Evolutionary conservation across 805 yeast species (phyloP), one percentile per base, ranked within the genome.

Genomic region (Henningerozyma blattae): DNA sequence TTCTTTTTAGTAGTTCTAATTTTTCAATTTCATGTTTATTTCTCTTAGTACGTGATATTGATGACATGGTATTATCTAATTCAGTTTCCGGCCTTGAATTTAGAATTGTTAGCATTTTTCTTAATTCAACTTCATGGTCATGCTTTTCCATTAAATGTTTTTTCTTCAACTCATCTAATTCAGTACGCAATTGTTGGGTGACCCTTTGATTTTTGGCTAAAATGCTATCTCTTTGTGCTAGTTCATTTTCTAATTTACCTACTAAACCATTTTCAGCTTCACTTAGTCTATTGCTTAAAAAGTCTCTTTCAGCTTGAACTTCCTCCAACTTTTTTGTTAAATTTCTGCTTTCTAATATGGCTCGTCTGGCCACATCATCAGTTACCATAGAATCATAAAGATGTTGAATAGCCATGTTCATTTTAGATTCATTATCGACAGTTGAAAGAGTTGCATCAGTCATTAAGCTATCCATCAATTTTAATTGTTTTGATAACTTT

Each of bases 351-450:
- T 80, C 87, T 14, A 51, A 15, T 4, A 63, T 69, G 38, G 95
- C 93, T 34, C 80, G 68, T 34, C 81, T 65, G 12, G 94, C 95
- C 53, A 79, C 81, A 38, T 85, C 94, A 55, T 91, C 97, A 0
- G 95, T 84, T 45, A 77, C 77, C 58, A 87, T 68, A 8, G 89
- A 69, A 28, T 85, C 77, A 39, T 73, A 68, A 28, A 91, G 65
- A 35, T 78, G 64, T 48, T 84, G 91, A 22, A 87, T 81, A 1
- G 94, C 84, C 42, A 85, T 74, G 34, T 81, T 84, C 52, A 85
- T 68, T 15, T 84, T 77, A 9, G 80, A 67, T 33, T 77, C 82
- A 38, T 67, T 67, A 42, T 67, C 68, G 4, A 48, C 36, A 45
- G 58, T 57, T 1, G 73, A 53, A 58, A 69, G 65, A 2, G 79